A percentile compares a stretch with the other conserved stretches of the same genome.
phyloP scores from a whole-genome alignment of 208 protist species.

The Leishmania turanica region DNA sequence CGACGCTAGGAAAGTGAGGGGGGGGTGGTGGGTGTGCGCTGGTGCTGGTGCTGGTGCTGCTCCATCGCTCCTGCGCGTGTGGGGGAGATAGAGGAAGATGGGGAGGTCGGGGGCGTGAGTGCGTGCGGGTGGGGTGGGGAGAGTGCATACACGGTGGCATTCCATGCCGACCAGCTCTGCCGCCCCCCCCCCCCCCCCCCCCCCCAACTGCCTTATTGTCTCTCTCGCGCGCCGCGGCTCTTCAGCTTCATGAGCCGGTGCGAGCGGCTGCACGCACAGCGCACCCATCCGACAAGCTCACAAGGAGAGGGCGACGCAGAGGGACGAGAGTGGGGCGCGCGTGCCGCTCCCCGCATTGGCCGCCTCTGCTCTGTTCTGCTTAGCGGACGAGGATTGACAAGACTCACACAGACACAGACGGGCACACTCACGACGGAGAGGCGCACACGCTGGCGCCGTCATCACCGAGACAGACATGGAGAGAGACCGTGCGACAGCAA shows the following conservation, averaged over 20 bases:
- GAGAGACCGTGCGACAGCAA: background rate
- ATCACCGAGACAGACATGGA: background rate
- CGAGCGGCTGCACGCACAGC: background rate
- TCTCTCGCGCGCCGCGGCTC: background rate
- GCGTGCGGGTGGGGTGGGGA: background rate
- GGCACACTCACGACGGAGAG: background rate
- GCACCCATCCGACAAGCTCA: background rate
- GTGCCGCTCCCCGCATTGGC: background rate
- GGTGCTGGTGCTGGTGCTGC: background rate
- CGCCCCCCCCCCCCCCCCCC: too few relatives aligned
- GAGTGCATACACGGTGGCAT: background rate
- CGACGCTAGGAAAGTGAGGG: background rate
- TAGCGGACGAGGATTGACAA: background rate
- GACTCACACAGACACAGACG: conserved; percentile 4
- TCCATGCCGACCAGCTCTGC: background rate
- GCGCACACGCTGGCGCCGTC: background rate
- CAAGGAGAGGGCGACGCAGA: background rate
- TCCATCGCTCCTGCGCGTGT: background rate
- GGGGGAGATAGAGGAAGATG: background rate
- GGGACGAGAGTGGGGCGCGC: too few relatives aligned
- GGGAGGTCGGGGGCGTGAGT: background rate
- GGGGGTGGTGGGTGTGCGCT: background rate
- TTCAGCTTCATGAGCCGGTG: background rate
- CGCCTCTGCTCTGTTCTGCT: background rate
- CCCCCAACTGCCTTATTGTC: background rate